phyloP scores from a whole-genome alignment of 257 asterid species.

The Fraxinus pennsylvanica region DNA sequence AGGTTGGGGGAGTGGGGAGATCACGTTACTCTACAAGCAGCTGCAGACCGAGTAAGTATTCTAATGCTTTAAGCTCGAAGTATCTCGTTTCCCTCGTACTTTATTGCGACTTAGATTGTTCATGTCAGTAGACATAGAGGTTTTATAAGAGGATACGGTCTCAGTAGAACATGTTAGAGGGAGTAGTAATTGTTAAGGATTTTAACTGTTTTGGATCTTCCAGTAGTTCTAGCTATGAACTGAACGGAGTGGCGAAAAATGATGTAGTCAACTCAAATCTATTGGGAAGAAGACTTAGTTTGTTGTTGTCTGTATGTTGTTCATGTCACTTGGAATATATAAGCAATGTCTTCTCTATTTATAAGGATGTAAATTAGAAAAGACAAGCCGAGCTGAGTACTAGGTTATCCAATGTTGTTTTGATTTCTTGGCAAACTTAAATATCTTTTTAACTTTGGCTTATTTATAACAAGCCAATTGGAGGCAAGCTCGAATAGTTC shows the following conservation, averaged over 20 bases:
- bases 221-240: neutral
- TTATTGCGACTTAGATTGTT: neutral
- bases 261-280: neutral
- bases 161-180: neutral
- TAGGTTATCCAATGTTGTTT: neutral
- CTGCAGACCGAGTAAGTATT: slow-evolving; percentile 73
- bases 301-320: neutral
- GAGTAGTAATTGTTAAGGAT: neutral
- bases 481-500: too few relatives aligned
- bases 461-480: too few relatives aligned
- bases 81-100: neutral
- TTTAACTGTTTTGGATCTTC: neutral
- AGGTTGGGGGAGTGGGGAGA: slow-evolving; percentile 98
- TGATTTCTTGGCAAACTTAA: neutral
- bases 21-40: slow-evolving; percentile 96
- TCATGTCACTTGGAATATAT: neutral
- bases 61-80: neutral
- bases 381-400: neutral
- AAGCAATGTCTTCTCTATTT: neutral
- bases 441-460: too few relatives aligned
- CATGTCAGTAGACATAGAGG: neutral
- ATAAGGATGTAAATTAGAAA: neutral
- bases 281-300: neutral
- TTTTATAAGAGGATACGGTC: neutral
- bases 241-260: neutral